Percentiles rank a stretch among this genome's conserved stretches.
phyloP scores from a whole-genome alignment of 2,329 filamentous ascomycete species.

The Neurospora sp. region DNA sequence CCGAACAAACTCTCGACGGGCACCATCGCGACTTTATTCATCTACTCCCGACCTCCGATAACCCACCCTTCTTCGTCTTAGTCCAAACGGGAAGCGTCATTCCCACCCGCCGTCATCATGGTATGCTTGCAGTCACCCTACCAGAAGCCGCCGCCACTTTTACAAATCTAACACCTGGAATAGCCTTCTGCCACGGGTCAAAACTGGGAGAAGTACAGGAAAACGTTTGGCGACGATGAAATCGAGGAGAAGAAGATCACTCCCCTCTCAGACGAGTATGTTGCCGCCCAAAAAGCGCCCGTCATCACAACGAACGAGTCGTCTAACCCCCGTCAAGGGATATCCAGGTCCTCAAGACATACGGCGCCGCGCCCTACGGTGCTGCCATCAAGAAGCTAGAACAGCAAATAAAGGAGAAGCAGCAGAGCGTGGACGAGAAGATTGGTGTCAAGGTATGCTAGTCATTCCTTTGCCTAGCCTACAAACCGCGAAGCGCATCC shows the following conservation, averaged over 20 bases:
- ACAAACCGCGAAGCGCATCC: neutral
- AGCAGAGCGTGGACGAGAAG: constrained; percentile 97
- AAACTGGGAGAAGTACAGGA: constrained; percentile 98
- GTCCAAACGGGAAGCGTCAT: constrained; percentile 2
- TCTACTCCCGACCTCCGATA: neutral
- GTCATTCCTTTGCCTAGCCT: neutral
- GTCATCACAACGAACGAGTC: neutral
- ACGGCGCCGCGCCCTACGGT: constrained; percentile 92
- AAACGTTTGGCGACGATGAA: constrained; percentile 94
- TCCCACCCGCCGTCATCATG: constrained; percentile 13
- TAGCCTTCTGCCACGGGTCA: constrained; percentile 91
- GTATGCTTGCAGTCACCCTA: constrained; percentile 7
- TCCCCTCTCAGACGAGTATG: constrained; percentile 90
- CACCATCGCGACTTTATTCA: neutral
- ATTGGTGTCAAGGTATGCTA: constrained; percentile 67
- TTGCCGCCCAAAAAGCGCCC: constrained; percentile 14
- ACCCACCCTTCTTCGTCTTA: neutral
- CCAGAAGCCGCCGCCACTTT: constrained; percentile 5
- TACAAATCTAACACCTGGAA: constrained; percentile 20
- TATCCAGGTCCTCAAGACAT: constrained; percentile 98
- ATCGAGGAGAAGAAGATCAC: constrained; percentile 99
- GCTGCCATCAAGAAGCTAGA: constrained; percentile 92
- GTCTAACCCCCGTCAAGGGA: constrained; percentile 50
- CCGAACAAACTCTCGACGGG: neutral
- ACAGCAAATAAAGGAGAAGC: constrained; percentile 99